Evolutionary conservation across 768 basidiomycete genomes (phyloP).

Genomic region (Leccinum fibrillosum): DNA sequence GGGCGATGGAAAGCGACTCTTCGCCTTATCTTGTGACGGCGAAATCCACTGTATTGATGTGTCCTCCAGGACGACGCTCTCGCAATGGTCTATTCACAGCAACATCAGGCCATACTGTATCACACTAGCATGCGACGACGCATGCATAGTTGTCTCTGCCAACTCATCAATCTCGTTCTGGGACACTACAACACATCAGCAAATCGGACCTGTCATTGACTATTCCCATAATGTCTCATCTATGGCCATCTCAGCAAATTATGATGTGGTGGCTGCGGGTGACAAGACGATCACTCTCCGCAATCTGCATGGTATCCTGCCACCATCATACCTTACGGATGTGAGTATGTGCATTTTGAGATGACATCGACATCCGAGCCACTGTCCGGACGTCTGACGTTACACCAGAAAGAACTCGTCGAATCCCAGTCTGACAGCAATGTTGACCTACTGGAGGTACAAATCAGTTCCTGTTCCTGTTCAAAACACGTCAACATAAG

Average conservation of each 20-base stretch:
- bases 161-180: neutral
- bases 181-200: neutral
- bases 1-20: too few relatives aligned
- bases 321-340: neutral
- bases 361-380: neutral
- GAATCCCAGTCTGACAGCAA: neutral
- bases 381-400: neutral
- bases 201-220: neutral
- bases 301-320: neutral
- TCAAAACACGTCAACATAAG: neutral
- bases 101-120: too few relatives aligned
- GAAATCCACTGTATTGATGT: too few relatives aligned
- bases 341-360: neutral
- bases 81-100: too few relatives aligned
- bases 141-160: neutral
- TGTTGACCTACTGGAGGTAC: neutral
- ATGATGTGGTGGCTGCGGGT: neutral
- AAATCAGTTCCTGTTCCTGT: neutral
- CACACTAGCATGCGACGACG: neutral
- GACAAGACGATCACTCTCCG: neutral
- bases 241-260: neutral
- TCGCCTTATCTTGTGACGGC: too few relatives aligned
- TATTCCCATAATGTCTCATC: neutral
- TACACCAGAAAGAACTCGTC: neutral
- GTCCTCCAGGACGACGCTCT: too few relatives aligned